Percentiles rank a stretch among this genome's conserved stretches.
phyloP scores from a whole-genome alignment of 768 basidiomycete species.

The Sarcodon aspratus region DNA sequence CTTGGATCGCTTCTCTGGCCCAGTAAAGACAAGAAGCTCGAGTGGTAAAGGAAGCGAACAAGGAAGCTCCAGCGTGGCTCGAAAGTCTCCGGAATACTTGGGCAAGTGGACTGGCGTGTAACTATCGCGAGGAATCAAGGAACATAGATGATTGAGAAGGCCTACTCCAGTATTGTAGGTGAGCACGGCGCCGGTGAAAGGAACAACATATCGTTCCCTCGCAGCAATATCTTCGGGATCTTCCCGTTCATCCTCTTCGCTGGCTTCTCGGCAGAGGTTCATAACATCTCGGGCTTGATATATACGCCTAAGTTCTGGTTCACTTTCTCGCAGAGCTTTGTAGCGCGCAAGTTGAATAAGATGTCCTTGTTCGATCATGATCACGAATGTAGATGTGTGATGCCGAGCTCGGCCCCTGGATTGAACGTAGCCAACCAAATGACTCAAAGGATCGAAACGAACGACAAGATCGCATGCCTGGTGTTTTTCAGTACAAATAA shows the following conservation, averaged over 20 bases:
- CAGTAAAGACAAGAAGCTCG: slow-evolving; percentile 41
- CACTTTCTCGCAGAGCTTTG: slow-evolving; percentile 41
- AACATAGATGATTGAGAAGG: slow-evolving; percentile 66
- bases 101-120: slow-evolving; percentile 56
- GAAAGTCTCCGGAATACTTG: slow-evolving; percentile 49
- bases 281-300: slow-evolving; percentile 39
- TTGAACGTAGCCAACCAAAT: slow-evolving; percentile 83
- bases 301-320: slow-evolving; percentile 49
- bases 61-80: slow-evolving; percentile 51
- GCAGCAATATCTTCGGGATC: slow-evolving; percentile 45
- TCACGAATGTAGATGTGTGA: slow-evolving; percentile 62
- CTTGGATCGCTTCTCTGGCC: slow-evolving; percentile 54
- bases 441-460: slow-evolving; percentile 73
- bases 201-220: slow-evolving; percentile 66
- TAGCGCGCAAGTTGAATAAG: slow-evolving; percentile 46
- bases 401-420: slow-evolving; percentile 81
- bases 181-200: slow-evolving; percentile 64
- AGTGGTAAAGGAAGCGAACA: slow-evolving; percentile 48
- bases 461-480: slow-evolving; percentile 81
- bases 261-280: background rate
- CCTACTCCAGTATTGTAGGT: slow-evolving; percentile 69
- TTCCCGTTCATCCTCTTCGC: slow-evolving; percentile 19
- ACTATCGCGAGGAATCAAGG: slow-evolving; percentile 59
- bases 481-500: background rate
- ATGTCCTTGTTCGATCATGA: slow-evolving; percentile 66